These are phyloP conservation scores for Pseudogymnoascus sp. DNA, from an alignment of 2,329 filamentous ascomycete species.

Conservation along the genomic window DNA sequence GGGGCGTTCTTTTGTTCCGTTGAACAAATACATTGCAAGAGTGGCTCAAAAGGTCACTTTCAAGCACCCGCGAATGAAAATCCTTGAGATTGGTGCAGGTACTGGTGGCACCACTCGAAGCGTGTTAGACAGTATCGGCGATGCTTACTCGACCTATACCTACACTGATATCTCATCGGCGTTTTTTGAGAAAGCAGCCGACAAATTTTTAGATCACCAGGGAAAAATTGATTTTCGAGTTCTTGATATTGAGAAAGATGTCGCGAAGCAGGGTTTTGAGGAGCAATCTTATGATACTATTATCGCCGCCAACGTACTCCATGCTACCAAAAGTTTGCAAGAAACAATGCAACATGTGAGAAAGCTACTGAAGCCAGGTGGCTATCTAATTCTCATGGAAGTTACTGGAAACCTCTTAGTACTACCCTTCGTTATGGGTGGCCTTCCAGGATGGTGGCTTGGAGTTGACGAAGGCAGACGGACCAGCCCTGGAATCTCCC, in stretches of 20 bases:
- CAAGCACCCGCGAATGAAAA: conserved; percentile 28
- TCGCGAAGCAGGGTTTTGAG: conserved; percentile 20
- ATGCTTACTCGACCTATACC: too few species aligned
- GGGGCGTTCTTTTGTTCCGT: not conserved
- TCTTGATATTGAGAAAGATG: conserved; percentile 16
- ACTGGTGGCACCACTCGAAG: conserved; percentile 31
- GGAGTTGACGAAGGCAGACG: conserved; percentile 16
- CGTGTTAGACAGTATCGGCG: not conserved
- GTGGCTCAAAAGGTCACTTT: conserved; percentile 19
- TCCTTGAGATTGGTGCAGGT: conserved; percentile 37
- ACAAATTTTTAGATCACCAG: not conserved
- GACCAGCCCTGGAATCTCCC: conserved; percentile 7
- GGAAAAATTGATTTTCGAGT: conserved; percentile 26
- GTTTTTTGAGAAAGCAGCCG: conserved; percentile 29
- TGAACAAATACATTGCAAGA: not conserved
- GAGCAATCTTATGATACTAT: conserved; percentile 19
- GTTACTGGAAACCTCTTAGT: conserved; percentile 24
- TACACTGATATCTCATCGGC: conserved; percentile 19
- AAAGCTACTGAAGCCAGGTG: conserved; percentile 25
- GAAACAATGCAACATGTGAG: conserved; percentile 23
- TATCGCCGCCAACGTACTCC: conserved; percentile 21
- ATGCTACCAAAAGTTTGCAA: conserved; percentile 21
- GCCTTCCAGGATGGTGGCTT: conserved; percentile 32
- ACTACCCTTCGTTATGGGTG: conserved; percentile 20
- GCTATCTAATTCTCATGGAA: conserved; percentile 25